Base-by-base conservation (phyloP, 2,329 filamentous ascomycete genomes). In the Claviceps sp. region DNA sequence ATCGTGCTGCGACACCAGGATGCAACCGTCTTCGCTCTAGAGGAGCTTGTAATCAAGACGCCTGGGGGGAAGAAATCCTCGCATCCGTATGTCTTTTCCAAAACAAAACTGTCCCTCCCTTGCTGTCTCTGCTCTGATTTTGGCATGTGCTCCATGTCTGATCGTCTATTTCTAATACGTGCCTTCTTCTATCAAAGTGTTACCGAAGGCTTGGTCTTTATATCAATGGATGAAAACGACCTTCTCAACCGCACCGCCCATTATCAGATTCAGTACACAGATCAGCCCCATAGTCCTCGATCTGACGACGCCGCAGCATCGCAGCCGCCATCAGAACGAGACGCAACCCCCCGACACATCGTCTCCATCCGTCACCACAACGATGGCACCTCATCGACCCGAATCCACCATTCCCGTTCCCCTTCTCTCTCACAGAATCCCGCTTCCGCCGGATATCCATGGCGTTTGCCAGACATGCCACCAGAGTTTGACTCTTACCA, bases 201-300 rank as follows among this genome's bases (percentile, higher is more conserved):
- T 50, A 84, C 91, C 67, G 87, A 95, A 75, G 91, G 93, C 45
- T 84, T 96, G 77, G 80, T 97, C 1, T 96, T 96, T 62, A 77
- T 97, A 30, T 80, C 87, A 46, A 95, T 96, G 90, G 78, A 82
- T 42, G 79, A 83, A 40, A 82, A 94, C 58, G 84, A 93, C 55
- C 71, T 93, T 1, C 69, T 93, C 44, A 78, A 74, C 19, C 77
- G 84, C 53, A 93, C 88, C 11, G 78, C 85, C 6, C 77, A 82
- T 55, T 91, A 91, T 64, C 80, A 87, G 58, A 83, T 91, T 26
- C 80, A 84, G 58, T 88, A 85, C 60, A 66, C 71, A 22, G 58
- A 59, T 10, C 55, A 54, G 13, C 41, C 55, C n/a, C 17, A 26
- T 13, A 57, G 55, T 14, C 13, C 17, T 19, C 56, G 41, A 19